Conservation (phyloP, 1,284 basidiomycete species). For the Volvariella volvacea region DNA sequence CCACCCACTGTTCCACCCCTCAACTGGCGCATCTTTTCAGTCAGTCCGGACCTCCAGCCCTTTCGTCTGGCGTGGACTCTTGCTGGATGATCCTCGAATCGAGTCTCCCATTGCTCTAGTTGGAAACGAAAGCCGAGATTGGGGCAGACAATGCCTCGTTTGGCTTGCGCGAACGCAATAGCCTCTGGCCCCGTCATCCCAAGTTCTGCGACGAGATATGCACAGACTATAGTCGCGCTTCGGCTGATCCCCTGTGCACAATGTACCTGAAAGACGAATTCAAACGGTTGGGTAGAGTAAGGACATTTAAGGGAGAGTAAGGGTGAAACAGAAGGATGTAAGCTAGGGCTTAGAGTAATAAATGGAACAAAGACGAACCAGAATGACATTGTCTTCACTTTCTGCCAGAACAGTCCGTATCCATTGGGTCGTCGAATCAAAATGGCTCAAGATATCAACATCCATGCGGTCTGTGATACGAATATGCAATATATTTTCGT, state of each 20-base stretch:
- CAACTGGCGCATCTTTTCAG: neutral
- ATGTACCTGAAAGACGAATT: conserved; percentile 44
- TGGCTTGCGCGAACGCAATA: conserved; percentile 46
- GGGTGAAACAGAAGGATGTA: conserved; percentile 18
- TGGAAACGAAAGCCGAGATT: conserved; percentile 64
- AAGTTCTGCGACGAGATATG: conserved; percentile 66
- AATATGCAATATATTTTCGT: conserved; percentile 45
- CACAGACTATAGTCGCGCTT: conserved; percentile 76
- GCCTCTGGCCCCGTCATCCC: conserved; percentile 49
- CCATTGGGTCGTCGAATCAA: conserved; percentile 59
- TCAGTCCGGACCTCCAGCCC: conserved; percentile 12
- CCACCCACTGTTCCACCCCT: too few species aligned
- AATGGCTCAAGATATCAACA: conserved; percentile 49
- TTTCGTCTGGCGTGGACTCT: conserved; percentile 17
- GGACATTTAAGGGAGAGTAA: neutral
- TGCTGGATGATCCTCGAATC: conserved; percentile 21
- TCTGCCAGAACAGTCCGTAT: conserved; percentile 50
- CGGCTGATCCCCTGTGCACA: conserved; percentile 80
- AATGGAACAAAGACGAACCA: conserved; percentile 43
- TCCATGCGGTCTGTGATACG: conserved; percentile 46
- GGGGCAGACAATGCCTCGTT: conserved; percentile 53
- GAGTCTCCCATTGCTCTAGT: conserved; percentile 41
- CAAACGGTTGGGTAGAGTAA: too few species aligned
- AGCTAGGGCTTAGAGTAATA: too few species aligned
- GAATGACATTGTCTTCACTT: conserved; percentile 47